Evolutionary conservation across 169 alveolate genomes (phyloP).

Genomic region (Plasmodium reichenowi): DNA sequence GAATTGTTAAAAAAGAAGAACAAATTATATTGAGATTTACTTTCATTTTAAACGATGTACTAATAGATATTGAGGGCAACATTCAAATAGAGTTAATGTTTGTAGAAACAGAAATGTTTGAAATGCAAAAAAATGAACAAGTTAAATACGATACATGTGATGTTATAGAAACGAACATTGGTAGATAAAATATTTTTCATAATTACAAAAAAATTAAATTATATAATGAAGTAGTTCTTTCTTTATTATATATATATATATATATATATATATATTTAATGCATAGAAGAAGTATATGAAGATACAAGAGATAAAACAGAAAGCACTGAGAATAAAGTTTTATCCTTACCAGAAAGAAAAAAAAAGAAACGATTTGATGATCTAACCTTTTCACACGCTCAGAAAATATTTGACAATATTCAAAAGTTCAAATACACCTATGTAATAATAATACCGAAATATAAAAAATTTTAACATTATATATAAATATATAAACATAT

Average conservation of each 20-base stretch:
- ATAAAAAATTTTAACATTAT: not conserved
- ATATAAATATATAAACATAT: constrained; percentile 6
- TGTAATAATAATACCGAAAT: constrained; percentile 29
- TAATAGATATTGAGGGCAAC: constrained; percentile 74
- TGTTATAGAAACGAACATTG: constrained; percentile 30
- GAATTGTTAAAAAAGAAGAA: constrained; percentile 48
- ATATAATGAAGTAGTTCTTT: not conserved
- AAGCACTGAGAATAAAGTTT: constrained; percentile 12
- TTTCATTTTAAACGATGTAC: constrained; percentile 54
- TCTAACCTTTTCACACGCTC: constrained; percentile 71
- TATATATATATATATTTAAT: constrained; percentile 7
- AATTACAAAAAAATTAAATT: not conserved
- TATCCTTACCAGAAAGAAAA: constrained; percentile 16
- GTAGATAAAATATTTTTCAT: constrained; percentile 26
- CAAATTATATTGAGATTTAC: constrained; percentile 40
- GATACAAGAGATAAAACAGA: constrained; percentile 41
- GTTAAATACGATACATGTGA: constrained; percentile 2
- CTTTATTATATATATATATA: not conserved
- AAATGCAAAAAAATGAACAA: not conserved
- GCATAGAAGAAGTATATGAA: constrained; percentile 73
- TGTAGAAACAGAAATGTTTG: constrained; percentile 6
- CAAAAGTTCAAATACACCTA: constrained; percentile 52
- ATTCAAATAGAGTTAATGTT: constrained; percentile 67
- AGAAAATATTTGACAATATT: constrained; percentile 75
- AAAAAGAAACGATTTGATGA: constrained; percentile 53